Conservation (phyloP, 2,329 filamentous ascomycete species). For the Venturia effusa region DNA sequence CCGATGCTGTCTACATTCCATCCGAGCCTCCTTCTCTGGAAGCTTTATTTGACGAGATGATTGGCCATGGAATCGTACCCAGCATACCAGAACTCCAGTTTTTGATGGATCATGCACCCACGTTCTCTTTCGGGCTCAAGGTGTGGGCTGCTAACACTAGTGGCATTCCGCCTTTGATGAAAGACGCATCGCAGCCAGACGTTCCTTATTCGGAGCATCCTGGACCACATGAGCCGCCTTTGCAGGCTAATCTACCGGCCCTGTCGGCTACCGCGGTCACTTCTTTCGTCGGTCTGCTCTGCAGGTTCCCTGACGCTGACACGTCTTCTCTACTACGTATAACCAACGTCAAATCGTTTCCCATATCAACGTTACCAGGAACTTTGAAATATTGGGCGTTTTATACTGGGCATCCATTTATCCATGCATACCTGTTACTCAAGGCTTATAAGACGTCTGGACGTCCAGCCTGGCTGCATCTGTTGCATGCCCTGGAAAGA, state of each 20-base stretch:
- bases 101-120: constrained; percentile 34
- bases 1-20: constrained; percentile 4
- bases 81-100: constrained; percentile 41
- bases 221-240: background rate
- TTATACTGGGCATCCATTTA: background rate
- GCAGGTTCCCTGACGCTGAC: background rate
- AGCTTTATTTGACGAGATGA: constrained; percentile 51
- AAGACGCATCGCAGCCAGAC: background rate
- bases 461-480: background rate
- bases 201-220: background rate
- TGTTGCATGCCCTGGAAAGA: background rate
- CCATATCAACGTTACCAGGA: background rate
- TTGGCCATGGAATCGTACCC: constrained; percentile 37
- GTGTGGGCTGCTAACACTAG: constrained; percentile 1
- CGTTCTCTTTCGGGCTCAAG: constrained; percentile 5
- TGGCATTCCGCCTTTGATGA: background rate
- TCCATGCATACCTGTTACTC: background rate
- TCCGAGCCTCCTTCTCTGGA: constrained; percentile 44
- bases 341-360: background rate
- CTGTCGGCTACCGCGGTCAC: background rate
- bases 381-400: background rate
- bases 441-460: background rate
- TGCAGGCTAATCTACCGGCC: background rate
- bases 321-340: background rate
- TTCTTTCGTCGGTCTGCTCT: background rate